Evolutionary conservation across 73 alveolate species (phyloP).

Genomic region (Urostyla sp.): DNA sequence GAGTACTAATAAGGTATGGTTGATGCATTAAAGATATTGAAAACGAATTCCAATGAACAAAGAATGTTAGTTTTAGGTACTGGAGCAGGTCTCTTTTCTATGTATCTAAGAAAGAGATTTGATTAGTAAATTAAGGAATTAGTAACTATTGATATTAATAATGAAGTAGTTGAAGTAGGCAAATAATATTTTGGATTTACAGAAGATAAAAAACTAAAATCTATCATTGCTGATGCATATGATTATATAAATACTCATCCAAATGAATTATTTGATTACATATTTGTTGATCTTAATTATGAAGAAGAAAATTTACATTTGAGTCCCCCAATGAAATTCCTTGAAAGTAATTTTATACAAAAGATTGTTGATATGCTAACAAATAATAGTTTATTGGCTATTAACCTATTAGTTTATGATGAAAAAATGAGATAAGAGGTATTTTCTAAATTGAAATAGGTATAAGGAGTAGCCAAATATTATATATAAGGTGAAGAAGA

Average conservation of each 20-base stretch:
- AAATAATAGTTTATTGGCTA: slow-evolving; percentile 2
- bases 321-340: slow-evolving; percentile 42
- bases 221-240: slow-evolving; percentile 45
- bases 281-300: slow-evolving; percentile 34
- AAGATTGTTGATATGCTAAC: slow-evolving; percentile 8
- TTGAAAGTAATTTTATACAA: not conserved
- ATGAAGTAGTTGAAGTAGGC: slow-evolving; percentile 26
- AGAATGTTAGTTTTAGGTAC: slow-evolving; percentile 39
- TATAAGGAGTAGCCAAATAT: not conserved
- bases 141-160: slow-evolving; percentile 28
- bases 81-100: slow-evolving; percentile 47
- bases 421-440: slow-evolving; percentile 3
- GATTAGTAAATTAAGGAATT: not conserved
- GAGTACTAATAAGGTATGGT: slow-evolving; percentile 47
- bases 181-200: slow-evolving; percentile 20
- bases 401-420: slow-evolving; percentile 14
- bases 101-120: slow-evolving; percentile 5
- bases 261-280: not conserved
- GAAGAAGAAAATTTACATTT: slow-evolving; percentile 8
- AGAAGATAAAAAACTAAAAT: slow-evolving; percentile 25
- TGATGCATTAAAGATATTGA: slow-evolving; percentile 6
- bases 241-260: not conserved
- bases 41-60: not conserved
- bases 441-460: not conserved
- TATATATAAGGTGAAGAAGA: slow-evolving; percentile 46